Conservation (phyloP, 2,329 filamentous ascomycete species). For the Didymella pinodella region DNA sequence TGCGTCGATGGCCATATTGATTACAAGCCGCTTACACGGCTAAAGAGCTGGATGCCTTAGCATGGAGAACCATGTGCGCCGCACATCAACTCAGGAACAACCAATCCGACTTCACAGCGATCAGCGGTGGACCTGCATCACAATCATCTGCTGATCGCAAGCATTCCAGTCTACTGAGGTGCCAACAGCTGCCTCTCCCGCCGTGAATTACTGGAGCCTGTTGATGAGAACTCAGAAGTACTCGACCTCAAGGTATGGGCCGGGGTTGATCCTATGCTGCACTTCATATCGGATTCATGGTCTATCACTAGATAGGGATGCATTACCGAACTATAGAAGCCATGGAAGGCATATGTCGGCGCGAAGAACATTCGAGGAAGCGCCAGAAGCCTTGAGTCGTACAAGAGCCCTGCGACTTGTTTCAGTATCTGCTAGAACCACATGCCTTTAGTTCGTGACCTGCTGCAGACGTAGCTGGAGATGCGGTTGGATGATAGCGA, state of each 20-base stretch:
- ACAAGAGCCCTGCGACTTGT: neutral
- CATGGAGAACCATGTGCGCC: constrained; percentile 17
- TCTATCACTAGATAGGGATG: constrained; percentile 30
- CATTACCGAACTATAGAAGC: constrained; percentile 32
- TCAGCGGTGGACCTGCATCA: constrained; percentile 45
- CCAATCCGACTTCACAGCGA: constrained; percentile 30
- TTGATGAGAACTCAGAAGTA: constrained; percentile 22
- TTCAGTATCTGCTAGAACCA: neutral
- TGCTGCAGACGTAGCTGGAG: constrained; percentile 1
- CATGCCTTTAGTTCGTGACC: constrained; percentile 3
- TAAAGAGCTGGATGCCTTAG: constrained; percentile 35
- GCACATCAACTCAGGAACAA: constrained; percentile 21
- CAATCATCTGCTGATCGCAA: constrained; percentile 33
- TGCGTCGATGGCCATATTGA: constrained; percentile 23
- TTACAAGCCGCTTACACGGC: constrained; percentile 37
- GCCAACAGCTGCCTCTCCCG: constrained; percentile 36
- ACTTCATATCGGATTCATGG: constrained; percentile 37
- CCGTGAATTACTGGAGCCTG: constrained; percentile 34
- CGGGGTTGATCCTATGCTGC: constrained; percentile 30
- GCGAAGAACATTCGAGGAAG: constrained; percentile 17
- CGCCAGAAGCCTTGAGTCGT: constrained; percentile 4
- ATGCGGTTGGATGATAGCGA: neutral
- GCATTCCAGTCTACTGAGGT: constrained; percentile 23
- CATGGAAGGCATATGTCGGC: constrained; percentile 35
- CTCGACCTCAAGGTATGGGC: constrained; percentile 32